Conservation (phyloP, 2,329 filamentous ascomycete genomes). For the Ambrosiella cleistominuta region DNA sequence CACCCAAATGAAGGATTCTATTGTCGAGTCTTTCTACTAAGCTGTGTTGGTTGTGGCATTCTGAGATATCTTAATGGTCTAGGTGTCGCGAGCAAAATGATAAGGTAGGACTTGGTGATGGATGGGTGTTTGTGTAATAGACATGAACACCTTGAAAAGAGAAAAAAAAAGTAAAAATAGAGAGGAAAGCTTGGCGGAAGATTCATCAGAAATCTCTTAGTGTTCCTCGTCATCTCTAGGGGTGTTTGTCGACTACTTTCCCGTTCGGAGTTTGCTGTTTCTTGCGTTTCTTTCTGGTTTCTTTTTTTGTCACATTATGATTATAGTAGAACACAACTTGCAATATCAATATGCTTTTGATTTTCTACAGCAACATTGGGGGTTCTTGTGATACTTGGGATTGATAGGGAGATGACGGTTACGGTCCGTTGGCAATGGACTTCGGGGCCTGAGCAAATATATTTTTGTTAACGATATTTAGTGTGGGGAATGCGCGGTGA, state of each 20-base stretch:
- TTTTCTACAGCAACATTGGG: too few relatives aligned
- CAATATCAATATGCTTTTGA: not conserved
- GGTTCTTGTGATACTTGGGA: too few relatives aligned
- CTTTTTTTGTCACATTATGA: not conserved
- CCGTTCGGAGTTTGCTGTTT: not conserved
- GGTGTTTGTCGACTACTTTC: not conserved
- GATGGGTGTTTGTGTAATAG: not conserved
- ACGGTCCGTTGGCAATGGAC: too few relatives aligned
- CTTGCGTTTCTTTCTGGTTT: not conserved
- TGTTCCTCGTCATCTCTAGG: not conserved
- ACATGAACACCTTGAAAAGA: not conserved
- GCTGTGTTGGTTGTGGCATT: not conserved
- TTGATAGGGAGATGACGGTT: too few relatives aligned
- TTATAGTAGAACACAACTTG: not conserved
- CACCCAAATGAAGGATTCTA: slow-evolving; percentile 82
- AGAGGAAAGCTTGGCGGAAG: not conserved
- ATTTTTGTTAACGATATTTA: too few relatives aligned
- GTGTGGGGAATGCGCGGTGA: too few relatives aligned
- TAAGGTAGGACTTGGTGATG: not conserved
- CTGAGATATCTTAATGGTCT: not conserved
- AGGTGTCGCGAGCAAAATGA: not conserved
- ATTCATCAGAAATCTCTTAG: not conserved
- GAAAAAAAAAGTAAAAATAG: not conserved
- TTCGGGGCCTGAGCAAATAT: too few relatives aligned
- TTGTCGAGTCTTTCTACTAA: slow-evolving; percentile 98